phyloP scores from a whole-genome alignment of 129 eudicot species.

The Helianthus annuus region DNA sequence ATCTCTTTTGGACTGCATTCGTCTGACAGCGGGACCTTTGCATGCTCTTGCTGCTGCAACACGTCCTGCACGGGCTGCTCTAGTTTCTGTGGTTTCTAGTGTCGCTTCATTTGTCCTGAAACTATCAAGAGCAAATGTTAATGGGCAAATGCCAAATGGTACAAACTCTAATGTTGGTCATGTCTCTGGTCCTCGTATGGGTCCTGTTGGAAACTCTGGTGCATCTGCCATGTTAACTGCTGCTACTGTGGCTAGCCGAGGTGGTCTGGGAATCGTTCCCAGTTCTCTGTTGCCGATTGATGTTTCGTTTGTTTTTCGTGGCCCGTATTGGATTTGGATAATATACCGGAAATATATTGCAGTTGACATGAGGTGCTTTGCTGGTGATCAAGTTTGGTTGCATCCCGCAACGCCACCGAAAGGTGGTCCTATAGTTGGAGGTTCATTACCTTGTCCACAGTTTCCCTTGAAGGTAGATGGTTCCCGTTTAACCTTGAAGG shows the following conservation, averaged over 20 bases:
- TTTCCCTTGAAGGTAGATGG: too few species aligned
- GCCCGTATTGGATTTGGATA: constrained; percentile 97
- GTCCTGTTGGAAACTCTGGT: constrained; percentile 54
- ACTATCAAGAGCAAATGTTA: constrained; percentile 46
- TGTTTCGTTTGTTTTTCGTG: constrained; percentile 95
- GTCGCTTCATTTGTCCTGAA: too few species aligned
- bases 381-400: constrained; percentile 99
- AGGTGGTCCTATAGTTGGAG: constrained; percentile 90
- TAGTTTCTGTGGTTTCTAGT: too few species aligned
- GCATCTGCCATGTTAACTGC: constrained; percentile 74
- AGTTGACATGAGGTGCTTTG: constrained; percentile 99
- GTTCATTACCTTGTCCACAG: constrained; percentile 24
- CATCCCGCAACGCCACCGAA: constrained; percentile 99
- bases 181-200: constrained; percentile 17
- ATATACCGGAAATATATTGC: constrained; percentile 90
- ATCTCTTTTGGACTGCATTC: constrained; percentile 93
- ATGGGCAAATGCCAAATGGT: constrained; percentile 49
- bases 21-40: constrained; percentile 82
- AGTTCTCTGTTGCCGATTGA: constrained; percentile 61
- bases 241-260: constrained; percentile 79
- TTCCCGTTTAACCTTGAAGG: too few species aligned
- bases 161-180: constrained; percentile 45
- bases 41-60: constrained; percentile 47
- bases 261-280: constrained; percentile 97
- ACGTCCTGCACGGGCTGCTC: too few species aligned